phyloP scores from a whole-genome alignment of 2,329 filamentous ascomycete species.

The Pestalotiopsis sp. region DNA sequence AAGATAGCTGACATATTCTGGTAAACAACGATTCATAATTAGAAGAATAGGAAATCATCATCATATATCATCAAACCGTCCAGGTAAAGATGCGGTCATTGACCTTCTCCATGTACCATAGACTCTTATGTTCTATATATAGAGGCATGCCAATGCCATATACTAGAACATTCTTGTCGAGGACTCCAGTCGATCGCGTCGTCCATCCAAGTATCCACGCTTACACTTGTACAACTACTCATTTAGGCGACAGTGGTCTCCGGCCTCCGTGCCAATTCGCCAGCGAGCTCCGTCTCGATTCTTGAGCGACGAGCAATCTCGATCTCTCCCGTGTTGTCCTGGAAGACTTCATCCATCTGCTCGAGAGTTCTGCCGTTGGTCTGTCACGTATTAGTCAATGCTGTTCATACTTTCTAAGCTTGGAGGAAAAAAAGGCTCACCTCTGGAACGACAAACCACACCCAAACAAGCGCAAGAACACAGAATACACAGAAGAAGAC shows the following conservation, averaged over 20 bases:
- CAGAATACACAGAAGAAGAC: background rate
- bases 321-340: background rate
- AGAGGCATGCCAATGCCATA: no score
- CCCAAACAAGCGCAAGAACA: background rate
- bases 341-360: constrained; percentile 4
- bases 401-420: background rate
- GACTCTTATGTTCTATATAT: no score
- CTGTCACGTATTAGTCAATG: background rate
- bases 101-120: no score
- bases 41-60: no score
- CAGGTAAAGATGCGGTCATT: no score
- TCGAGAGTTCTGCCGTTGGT: background rate
- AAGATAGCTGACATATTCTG: no score
- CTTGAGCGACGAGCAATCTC: background rate
- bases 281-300: background rate
- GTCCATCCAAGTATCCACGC: no score
- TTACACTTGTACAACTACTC: background rate
- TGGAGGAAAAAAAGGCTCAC: background rate
- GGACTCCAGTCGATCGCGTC: no score
- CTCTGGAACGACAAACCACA: constrained; percentile 1
- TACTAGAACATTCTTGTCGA: no score
- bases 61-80: no score
- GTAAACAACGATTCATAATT: no score
- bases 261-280: background rate
- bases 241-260: constrained; percentile 33